These are phyloP conservation scores for Sordaria brevicollis DNA, from an alignment of 495 filamentous ascomycete species.

Conservation along the genomic window DNA sequence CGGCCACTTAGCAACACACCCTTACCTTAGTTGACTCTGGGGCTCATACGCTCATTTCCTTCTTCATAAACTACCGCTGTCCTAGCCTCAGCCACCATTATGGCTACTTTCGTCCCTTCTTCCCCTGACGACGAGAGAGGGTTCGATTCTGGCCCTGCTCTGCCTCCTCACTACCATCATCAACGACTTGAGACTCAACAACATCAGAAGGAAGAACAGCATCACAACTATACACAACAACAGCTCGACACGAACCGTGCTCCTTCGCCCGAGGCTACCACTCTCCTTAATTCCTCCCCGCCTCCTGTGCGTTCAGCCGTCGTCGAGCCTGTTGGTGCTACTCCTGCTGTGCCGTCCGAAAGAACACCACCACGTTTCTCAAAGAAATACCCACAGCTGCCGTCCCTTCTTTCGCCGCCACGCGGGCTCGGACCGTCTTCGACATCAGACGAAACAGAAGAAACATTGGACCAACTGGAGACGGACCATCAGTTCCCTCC, in stretches of 20 bases:
- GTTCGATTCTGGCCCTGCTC: neutral
- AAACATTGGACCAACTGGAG: neutral
- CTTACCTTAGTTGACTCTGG: neutral
- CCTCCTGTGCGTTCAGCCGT: neutral
- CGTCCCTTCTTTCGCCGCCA: neutral
- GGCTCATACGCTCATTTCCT: neutral
- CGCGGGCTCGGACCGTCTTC: neutral
- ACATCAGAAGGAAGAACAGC: neutral
- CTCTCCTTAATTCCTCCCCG: neutral
- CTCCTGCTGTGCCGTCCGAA: neutral
- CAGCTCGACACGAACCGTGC: neutral
- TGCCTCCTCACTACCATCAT: neutral
- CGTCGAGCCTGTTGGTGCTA: neutral
- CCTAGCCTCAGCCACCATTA: neutral
- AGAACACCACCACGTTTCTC: neutral
- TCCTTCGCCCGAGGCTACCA: neutral
- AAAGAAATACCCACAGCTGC: neutral
- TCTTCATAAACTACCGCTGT: neutral
- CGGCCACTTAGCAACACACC: neutral
- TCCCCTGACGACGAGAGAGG: neutral
- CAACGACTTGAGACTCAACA: neutral
- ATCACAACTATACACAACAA: neutral
- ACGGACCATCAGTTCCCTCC: slow-evolving; percentile 11
- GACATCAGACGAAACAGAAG: neutral
- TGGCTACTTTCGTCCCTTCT: neutral